Evolutionary conservation across 148 eudicot species (phyloP), one percentile per base, ranked within the genome.

Genomic region (Talinum fruticosum): DNA sequence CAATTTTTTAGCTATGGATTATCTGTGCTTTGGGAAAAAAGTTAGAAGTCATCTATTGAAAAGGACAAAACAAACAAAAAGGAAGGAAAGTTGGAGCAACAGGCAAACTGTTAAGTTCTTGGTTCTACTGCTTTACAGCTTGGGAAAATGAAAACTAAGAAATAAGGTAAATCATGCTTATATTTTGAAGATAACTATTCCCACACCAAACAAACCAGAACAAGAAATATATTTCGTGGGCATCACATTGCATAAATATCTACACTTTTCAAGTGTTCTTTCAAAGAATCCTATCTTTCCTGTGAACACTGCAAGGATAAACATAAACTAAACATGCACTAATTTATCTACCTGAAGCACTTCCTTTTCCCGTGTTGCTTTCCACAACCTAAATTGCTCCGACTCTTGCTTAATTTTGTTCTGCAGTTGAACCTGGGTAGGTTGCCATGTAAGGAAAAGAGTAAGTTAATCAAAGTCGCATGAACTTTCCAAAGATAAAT

Each of bases 341-440:
- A 45, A 38, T 41, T 49, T 19, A 34, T 76, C 57, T 80, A 96
- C 99, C 98, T 96, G 99, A 86, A 96, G 93, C 69, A 96, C 97
- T 87, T 96, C 99, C 72, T 96, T 96, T 78, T 96, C 99, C 67
- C 99, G 83, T 53, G 91, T 86, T 35, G 97, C 96, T 85, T 96
- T 96, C 99, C 99, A 96, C 76, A 76, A 73, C 75, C 99, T 89
- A 77, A 96, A 96, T 78, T 96, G 99, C 75, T 96, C 99, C 44
- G 99, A 96, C 81, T 96, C 99, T 79, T 91, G 99, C 85, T 96
- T 96, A 23, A 96, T 93, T 83, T 96, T 96, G 81, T 93, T 90
- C 84, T 96, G 99, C 35, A 96, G 82, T 89, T 91, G 94, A 81
- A 96, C 99, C 99, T 96, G 82, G 59, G 51, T 24, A 68, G 59